phyloP scores from a whole-genome alignment of 2,329 filamentous ascomycete species.

The Laburnicola sp. region DNA sequence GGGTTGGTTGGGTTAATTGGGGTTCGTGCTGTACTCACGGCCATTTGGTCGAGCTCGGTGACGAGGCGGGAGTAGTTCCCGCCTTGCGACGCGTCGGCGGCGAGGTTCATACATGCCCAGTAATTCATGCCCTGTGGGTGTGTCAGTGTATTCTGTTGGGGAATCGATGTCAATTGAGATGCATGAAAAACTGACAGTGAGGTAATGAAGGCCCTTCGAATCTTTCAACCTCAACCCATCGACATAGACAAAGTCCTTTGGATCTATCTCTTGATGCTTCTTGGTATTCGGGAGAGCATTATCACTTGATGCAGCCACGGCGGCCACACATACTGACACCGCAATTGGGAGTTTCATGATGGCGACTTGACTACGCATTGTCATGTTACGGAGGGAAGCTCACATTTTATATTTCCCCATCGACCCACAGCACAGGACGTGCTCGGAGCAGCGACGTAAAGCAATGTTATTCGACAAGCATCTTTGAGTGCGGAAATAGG shows the following conservation, averaged over 20 bases:
- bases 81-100: slow-evolving; percentile 39
- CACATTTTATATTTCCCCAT: background rate
- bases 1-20: background rate
- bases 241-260: slow-evolving; percentile 43
- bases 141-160: too few species aligned
- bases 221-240: slow-evolving; percentile 41
- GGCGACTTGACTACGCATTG: background rate
- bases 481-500: background rate
- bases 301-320: background rate
- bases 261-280: slow-evolving; percentile 20
- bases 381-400: too few species aligned
- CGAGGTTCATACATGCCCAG: slow-evolving; percentile 48
- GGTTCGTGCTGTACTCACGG: slow-evolving; percentile 7
- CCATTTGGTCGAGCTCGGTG: slow-evolving; percentile 48
- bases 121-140: slow-evolving; percentile 41
- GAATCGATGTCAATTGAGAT: background rate
- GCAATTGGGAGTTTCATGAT: slow-evolving; percentile 2
- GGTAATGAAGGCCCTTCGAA: slow-evolving; percentile 40
- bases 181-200: slow-evolving; percentile 29
- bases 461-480: background rate
- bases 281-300: background rate
- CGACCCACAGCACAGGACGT: background rate
- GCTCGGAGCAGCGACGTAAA: slow-evolving; percentile 1
- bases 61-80: slow-evolving; percentile 44
- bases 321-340: background rate